Evolutionary conservation across 305 asterid species (phyloP).

Genomic region (Fraxinus ornus): DNA sequence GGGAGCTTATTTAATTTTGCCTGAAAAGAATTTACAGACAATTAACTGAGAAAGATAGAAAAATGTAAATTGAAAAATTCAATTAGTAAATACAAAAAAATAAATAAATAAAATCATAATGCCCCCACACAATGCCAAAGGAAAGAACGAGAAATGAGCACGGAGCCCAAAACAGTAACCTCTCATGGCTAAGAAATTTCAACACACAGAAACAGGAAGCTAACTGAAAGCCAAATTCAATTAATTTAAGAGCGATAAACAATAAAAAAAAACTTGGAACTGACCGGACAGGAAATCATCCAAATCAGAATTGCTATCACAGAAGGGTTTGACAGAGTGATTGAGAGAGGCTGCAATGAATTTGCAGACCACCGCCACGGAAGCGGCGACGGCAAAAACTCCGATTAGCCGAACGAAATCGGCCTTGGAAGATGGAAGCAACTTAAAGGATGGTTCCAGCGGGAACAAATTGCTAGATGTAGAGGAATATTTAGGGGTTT

Average conservation of each 20-base stretch:
- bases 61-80: neutral
- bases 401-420: slow-evolving; percentile 54
- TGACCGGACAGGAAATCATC: slow-evolving; percentile 49
- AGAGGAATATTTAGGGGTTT: slow-evolving; percentile 28
- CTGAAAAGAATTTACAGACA: neutral
- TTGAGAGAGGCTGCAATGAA: slow-evolving; percentile 37
- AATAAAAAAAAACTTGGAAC: neutral
- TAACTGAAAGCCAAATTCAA: neutral
- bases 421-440: slow-evolving; percentile 55
- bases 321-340: slow-evolving; percentile 57
- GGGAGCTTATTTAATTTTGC: neutral
- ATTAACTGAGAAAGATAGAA: neutral
- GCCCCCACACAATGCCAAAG: neutral
- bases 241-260: neutral
- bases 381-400: slow-evolving; percentile 56
- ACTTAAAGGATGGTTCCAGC: slow-evolving; percentile 39
- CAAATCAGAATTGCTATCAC: slow-evolving; percentile 37
- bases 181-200: neutral
- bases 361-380: slow-evolving; percentile 57
- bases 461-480: slow-evolving; percentile 20
- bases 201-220: neutral
- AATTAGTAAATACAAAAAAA: neutral
- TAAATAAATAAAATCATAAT: neutral
- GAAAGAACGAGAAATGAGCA: neutral
- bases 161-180: neutral